phyloP scores from a whole-genome alignment of 805 yeast species.

The Danielia oregonensis region DNA sequence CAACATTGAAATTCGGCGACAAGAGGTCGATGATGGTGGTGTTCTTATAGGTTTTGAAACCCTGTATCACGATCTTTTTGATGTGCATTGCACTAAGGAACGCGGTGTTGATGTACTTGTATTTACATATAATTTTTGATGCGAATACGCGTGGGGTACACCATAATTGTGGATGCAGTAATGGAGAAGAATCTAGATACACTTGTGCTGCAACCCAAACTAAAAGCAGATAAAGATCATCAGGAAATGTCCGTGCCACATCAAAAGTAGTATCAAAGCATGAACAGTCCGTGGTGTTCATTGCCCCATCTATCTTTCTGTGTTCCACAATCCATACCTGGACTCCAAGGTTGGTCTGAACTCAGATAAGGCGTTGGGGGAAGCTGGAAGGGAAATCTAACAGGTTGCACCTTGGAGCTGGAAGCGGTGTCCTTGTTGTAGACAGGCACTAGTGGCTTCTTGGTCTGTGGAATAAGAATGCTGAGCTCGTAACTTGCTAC shows the following conservation, averaged over 20 bases:
- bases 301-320: slow-evolving; percentile 10
- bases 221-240: too few relatives aligned
- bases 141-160: too few relatives aligned
- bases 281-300: slow-evolving; percentile 1
- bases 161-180: too few relatives aligned
- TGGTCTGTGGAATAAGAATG: slow-evolving; percentile 24
- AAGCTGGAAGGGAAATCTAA: slow-evolving; percentile 51
- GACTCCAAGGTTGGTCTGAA: slow-evolving; percentile 50
- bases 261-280: too few relatives aligned
- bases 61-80: slow-evolving; percentile 70
- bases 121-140: too few relatives aligned
- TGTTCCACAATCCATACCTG: slow-evolving; percentile 5
- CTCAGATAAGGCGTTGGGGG: slow-evolving; percentile 43
- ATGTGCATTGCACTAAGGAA: slow-evolving; percentile 38
- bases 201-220: too few relatives aligned
- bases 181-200: too few relatives aligned
- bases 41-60: slow-evolving; percentile 89
- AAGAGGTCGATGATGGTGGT: slow-evolving; percentile 72
- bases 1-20: slow-evolving; percentile 82
- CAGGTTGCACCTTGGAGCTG: slow-evolving; percentile 22
- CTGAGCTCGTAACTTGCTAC: slow-evolving; percentile 39
- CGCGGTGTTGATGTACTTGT: slow-evolving; percentile 1
- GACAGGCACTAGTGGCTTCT: slow-evolving; percentile 39
- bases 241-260: too few relatives aligned
- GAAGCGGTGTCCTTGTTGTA: slow-evolving; percentile 33